Percentiles rank a stretch among this genome's conserved stretches.
Conservation (phyloP, 345 rosid genomes). For the Eucalyptus globulus region DNA sequence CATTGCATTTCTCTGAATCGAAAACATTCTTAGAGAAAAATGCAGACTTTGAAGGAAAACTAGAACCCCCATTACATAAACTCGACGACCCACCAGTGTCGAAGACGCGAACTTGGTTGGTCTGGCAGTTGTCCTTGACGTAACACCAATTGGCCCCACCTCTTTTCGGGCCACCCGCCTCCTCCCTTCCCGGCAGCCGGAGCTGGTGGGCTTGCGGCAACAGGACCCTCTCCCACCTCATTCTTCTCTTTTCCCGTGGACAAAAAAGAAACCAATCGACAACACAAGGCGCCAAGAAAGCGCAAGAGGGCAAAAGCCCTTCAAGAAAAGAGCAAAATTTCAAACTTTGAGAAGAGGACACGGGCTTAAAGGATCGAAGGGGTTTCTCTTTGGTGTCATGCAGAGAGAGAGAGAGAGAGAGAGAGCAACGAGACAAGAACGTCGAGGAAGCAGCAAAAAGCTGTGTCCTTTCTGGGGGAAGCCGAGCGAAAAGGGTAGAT, state of each 20-base stretch:
- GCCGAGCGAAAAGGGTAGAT: background rate
- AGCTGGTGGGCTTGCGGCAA: slow-evolving; percentile 17
- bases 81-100: slow-evolving; percentile 47
- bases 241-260: background rate
- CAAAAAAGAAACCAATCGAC: background rate
- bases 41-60: background rate
- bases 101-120: slow-evolving; percentile 89
- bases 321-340: background rate
- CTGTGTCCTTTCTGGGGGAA: background rate
- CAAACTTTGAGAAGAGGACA: background rate
- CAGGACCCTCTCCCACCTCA: slow-evolving; percentile 71
- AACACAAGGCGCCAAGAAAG: background rate
- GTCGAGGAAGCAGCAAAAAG: background rate
- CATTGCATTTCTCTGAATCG: background rate
- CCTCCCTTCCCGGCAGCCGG: slow-evolving; percentile 1
- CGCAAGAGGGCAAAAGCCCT: background rate
- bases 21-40: background rate
- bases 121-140: slow-evolving; percentile 82
- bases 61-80: background rate
- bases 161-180: slow-evolving; percentile 50
- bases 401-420: background rate
- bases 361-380: background rate
- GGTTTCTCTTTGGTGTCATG: background rate
- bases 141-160: slow-evolving; percentile 70
- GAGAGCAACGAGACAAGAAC: too few relatives aligned